Conservation (phyloP, 306 rosid genomes). For the Albizia julibrissin region DNA sequence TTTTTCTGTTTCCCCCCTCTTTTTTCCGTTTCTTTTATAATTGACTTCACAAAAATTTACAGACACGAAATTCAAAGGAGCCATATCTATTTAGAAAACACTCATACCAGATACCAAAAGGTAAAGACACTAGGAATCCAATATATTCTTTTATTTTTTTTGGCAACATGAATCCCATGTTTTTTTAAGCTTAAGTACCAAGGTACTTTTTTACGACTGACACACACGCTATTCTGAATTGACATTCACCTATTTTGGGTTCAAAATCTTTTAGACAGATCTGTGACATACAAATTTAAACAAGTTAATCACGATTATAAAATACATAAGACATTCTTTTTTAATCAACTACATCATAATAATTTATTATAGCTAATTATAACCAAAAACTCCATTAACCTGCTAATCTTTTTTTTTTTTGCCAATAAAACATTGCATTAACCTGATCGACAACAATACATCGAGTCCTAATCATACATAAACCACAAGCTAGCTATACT, state of each 20-base stretch:
- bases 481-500: too few relatives aligned
- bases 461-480: too few relatives aligned
- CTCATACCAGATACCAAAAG: neutral
- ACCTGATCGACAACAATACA: too few relatives aligned
- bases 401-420: too few relatives aligned
- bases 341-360: neutral
- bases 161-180: neutral
- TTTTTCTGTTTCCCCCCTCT: too few relatives aligned
- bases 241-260: slow-evolving; percentile 4
- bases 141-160: neutral
- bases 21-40: neutral
- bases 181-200: slow-evolving; percentile 13
- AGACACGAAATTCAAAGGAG: neutral
- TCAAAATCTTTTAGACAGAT: neutral
- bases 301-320: neutral
- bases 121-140: neutral
- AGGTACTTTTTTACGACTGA: slow-evolving; percentile 24
- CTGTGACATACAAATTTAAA: neutral
- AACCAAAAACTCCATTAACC: neutral
- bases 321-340: neutral
- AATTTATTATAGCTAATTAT: neutral
- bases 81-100: neutral
- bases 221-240: neutral
- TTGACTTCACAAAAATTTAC: neutral
- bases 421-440: too few relatives aligned